Evolutionary conservation across 768 basidiomycete species (phyloP).

Genomic region (Artomyces pyxidatus): DNA sequence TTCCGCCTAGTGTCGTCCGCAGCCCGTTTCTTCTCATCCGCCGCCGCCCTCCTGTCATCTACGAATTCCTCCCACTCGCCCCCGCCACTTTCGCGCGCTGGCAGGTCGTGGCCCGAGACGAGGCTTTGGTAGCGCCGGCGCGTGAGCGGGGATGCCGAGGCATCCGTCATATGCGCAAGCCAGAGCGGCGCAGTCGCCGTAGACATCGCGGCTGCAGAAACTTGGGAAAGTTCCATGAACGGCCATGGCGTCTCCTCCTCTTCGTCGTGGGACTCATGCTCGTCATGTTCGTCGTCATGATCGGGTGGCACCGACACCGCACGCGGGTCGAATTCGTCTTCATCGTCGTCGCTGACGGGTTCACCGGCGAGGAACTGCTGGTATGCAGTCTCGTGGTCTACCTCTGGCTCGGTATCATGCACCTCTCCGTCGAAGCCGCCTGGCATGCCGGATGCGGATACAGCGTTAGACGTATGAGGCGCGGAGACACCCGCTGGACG

Average conservation of each 20-base stretch:
- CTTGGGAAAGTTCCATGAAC: constrained; percentile 44
- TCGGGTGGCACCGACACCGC: constrained; percentile 6
- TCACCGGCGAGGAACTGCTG: constrained; percentile 55
- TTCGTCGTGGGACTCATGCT: background rate
- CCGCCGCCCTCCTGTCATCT: constrained; percentile 21
- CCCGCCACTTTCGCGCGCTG: constrained; percentile 2
- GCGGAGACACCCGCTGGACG: background rate
- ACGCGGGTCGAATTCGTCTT: constrained; percentile 28
- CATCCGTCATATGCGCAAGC: constrained; percentile 45
- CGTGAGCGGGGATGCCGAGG: constrained; percentile 38
- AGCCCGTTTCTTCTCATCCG: background rate
- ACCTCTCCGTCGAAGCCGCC: background rate
- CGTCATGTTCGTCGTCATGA: constrained; percentile 10
- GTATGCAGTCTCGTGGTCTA: constrained; percentile 37
- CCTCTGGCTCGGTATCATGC: constrained; percentile 16
- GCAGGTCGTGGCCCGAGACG: constrained; percentile 15
- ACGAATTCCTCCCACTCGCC: constrained; percentile 26
- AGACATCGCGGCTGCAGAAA: constrained; percentile 19
- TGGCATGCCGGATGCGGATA: background rate
- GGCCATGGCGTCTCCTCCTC: constrained; percentile 23
- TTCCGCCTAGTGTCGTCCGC: constrained; percentile 23
- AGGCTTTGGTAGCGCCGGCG: constrained; percentile 38
- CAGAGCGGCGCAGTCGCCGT: constrained; percentile 35
- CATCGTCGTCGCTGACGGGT: constrained; percentile 40
- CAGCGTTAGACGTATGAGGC: background rate